These are phyloP conservation scores for Ligustrum vulgare DNA, from an alignment of 257 asterid species.

Conservation along the genomic window DNA sequence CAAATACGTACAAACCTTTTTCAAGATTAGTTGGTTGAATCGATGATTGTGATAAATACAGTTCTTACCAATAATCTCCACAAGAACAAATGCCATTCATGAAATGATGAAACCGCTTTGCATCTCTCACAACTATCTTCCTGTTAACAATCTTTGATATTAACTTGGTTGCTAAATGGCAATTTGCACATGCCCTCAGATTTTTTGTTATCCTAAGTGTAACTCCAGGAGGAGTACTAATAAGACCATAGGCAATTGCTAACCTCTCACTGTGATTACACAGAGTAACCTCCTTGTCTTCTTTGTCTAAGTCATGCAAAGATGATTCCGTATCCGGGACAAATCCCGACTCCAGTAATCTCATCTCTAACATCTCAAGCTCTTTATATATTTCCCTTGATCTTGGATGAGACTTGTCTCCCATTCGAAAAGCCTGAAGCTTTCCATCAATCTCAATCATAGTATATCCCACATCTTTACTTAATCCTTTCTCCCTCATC, in stretches of 20 bases:
- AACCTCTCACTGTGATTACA: constrained; percentile 55
- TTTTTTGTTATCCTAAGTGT: constrained; percentile 41
- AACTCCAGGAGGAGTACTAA: constrained; percentile 33
- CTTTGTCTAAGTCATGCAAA: constrained; percentile 45
- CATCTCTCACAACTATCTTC: constrained; percentile 46
- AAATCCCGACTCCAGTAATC: constrained; percentile 39
- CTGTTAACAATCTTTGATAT: constrained; percentile 43
- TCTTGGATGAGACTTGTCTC: constrained; percentile 47
- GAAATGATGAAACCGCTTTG: constrained; percentile 40
- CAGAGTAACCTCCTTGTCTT: constrained; percentile 37
- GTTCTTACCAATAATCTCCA: constrained; percentile 33
- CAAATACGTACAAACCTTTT: too few species aligned
- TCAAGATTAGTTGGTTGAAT: too few species aligned
- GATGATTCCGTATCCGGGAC: constrained; percentile 40
- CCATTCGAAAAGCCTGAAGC: constrained; percentile 43
- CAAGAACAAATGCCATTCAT: constrained; percentile 37
- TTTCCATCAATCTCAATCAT: constrained; percentile 49
- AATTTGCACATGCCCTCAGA: constrained; percentile 48
- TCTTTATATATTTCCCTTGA: constrained; percentile 36
- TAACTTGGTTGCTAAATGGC: constrained; percentile 47
- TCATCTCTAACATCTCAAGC: constrained; percentile 42
- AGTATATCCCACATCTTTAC: constrained; percentile 48
- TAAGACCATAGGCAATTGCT: constrained; percentile 50
- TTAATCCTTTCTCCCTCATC: constrained; percentile 49
- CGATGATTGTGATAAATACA: too few species aligned